A percentile compares a stretch with the other conserved stretches of the same genome.
Evolutionary conservation across 306 rosid genomes (phyloP).

Genomic region (Fragaria vesca): DNA sequence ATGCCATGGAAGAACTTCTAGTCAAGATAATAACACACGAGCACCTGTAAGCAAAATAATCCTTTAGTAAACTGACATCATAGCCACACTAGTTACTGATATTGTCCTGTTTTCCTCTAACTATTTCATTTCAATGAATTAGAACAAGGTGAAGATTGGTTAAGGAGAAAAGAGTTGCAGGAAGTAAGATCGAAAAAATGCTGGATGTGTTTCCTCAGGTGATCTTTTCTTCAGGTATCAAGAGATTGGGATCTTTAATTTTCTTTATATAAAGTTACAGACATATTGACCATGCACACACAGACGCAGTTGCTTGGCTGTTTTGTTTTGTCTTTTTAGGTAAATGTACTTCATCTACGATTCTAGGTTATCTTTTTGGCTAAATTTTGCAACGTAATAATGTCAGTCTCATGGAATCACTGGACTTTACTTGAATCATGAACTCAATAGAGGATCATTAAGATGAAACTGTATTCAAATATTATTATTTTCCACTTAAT

Average conservation of each 20-base stretch:
- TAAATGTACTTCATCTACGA: background rate
- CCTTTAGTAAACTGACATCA: constrained; percentile 14
- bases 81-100: constrained; percentile 8
- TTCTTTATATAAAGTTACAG: too few relatives aligned
- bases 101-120: background rate
- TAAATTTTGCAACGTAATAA: background rate
- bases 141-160: constrained; percentile 73
- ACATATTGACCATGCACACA: too few relatives aligned
- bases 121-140: constrained; percentile 21
- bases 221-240: too few relatives aligned
- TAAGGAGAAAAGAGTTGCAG: constrained; percentile 74
- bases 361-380: constrained; percentile 1
- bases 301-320: too few relatives aligned
- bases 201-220: constrained; percentile 81
- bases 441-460: background rate
- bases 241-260: too few relatives aligned
- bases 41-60: constrained; percentile 57
- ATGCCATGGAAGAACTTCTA: constrained; percentile 68
- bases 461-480: background rate
- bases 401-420: background rate
- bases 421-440: background rate
- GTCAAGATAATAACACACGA: constrained; percentile 75
- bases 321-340: too few relatives aligned
- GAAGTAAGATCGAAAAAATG: constrained; percentile 89
- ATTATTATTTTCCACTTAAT: background rate